These are phyloP conservation scores for Talinum fruticosum DNA, from an alignment of 148 eudicot genomes.

Conservation along the genomic window DNA sequence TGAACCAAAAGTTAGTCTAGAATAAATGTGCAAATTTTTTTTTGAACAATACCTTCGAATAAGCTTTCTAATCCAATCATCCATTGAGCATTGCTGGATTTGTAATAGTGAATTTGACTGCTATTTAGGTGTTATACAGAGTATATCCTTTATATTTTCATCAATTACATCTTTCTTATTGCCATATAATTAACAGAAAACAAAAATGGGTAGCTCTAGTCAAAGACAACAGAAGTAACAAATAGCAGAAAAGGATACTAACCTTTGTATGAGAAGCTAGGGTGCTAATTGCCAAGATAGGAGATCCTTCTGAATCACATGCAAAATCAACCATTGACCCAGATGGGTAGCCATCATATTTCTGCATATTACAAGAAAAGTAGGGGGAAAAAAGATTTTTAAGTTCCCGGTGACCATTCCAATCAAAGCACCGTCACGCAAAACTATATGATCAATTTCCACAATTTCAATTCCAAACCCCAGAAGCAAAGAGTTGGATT, in stretches of 20 bases:
- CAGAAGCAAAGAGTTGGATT: too few relatives aligned
- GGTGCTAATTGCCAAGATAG: constrained; percentile 87
- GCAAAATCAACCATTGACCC: constrained; percentile 96
- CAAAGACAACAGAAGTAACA: neutral
- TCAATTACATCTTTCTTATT: neutral
- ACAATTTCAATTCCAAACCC: neutral
- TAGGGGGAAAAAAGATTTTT: neutral
- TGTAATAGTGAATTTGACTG: neutral
- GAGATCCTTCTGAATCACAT: constrained; percentile 82
- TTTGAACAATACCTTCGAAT: too few relatives aligned
- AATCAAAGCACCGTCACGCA: neutral
- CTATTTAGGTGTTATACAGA: neutral
- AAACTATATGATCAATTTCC: neutral
- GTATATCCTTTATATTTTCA: neutral
- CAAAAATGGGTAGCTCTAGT: neutral
- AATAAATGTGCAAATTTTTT: too few relatives aligned
- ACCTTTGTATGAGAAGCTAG: constrained; percentile 95
- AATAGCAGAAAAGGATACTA: neutral
- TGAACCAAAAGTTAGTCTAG: too few relatives aligned
- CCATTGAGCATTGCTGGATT: neutral
- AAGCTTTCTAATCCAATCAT: too few relatives aligned
- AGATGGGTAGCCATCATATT: constrained; percentile 84
- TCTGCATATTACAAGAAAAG: constrained; percentile 40
- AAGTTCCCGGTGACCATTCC: neutral
- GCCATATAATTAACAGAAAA: neutral